A percentile compares a stretch with the other conserved stretches of the same genome.
Evolutionary conservation across 106 monocot genomes (phyloP).

Genomic region (Dactylorhiza incarnata): DNA sequence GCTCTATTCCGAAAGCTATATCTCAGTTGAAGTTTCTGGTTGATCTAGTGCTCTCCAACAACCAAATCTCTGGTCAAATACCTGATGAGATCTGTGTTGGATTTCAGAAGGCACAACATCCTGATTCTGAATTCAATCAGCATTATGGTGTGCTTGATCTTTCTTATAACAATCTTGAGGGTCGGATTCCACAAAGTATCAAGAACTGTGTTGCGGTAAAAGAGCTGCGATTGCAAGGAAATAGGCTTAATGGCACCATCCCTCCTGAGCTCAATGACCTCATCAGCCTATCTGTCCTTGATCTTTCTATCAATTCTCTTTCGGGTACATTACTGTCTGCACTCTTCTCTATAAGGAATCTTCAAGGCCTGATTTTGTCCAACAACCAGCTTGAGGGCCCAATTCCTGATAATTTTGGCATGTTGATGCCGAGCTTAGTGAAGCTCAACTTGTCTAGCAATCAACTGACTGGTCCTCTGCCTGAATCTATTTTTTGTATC

Average conservation of each 20-base stretch:
- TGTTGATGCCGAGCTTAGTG: conserved; percentile 66
- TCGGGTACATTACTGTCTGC: conserved; percentile 36
- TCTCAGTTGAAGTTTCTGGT: conserved; percentile 63
- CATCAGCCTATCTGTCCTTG: conserved; percentile 51
- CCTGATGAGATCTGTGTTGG: conserved; percentile 66
- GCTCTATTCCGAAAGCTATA: conserved; percentile 54
- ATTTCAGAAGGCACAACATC: conserved; percentile 43
- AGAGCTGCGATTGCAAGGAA: conserved; percentile 64
- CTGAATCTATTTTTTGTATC: conserved; percentile 45
- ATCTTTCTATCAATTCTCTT: conserved; percentile 72
- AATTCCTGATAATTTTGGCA: conserved; percentile 49
- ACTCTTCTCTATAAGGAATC: conserved; percentile 33
- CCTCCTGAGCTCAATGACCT: conserved; percentile 54
- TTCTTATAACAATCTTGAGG: conserved; percentile 57
- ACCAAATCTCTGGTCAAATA: conserved; percentile 59
- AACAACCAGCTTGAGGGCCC: conserved; percentile 60
- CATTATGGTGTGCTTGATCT: conserved; percentile 85
- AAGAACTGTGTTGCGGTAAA: conserved; percentile 45
- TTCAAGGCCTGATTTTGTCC: conserved; percentile 74
- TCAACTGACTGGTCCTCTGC: conserved; percentile 47
- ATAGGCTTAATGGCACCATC: conserved; percentile 68
- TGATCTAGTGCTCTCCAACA: conserved; percentile 71
- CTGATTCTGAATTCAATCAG: conserved; percentile 82
- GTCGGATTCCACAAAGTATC: conserved; percentile 54
- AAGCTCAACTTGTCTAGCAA: conserved; percentile 82